Conservation (phyloP, 1,139 yeast genomes). For the Geotrichum macrosporum region DNA sequence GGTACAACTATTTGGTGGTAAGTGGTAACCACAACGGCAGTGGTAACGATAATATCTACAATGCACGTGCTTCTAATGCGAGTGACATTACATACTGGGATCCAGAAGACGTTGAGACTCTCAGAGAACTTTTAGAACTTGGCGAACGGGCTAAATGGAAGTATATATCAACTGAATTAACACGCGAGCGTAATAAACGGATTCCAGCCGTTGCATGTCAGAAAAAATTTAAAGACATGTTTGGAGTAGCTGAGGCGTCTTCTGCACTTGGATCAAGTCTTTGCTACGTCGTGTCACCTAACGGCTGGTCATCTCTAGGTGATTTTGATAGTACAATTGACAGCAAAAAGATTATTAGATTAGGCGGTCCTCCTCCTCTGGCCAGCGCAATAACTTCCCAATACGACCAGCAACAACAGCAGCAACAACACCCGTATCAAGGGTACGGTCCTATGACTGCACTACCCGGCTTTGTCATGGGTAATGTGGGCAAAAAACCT, state of each 20-base stretch:
- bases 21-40: constrained; percentile 1
- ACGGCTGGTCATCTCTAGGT: constrained; percentile 39
- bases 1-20: constrained; percentile 11
- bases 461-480: constrained; percentile 6
- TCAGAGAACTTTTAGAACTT: constrained; percentile 37
- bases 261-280: constrained; percentile 40
- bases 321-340: constrained; percentile 9
- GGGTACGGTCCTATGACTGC: constrained; percentile 11
- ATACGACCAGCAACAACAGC: constrained; percentile 10
- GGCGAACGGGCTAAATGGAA: constrained; percentile 46
- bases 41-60: not conserved
- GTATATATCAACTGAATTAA: constrained; percentile 38
- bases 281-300: constrained; percentile 40
- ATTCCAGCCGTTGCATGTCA: constrained; percentile 43
- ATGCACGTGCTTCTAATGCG: too few relatives aligned
- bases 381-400: not conserved
- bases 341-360: too few relatives aligned
- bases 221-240: constrained; percentile 42
- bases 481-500: constrained; percentile 7
- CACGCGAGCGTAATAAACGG: constrained; percentile 35
- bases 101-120: constrained; percentile 37
- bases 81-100: constrained; percentile 32
- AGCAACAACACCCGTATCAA: constrained; percentile 7
- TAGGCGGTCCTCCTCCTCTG: not conserved
- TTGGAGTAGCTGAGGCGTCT: constrained; percentile 41